Percentiles rank a stretch among this genome's conserved stretches.
phyloP scores from a whole-genome alignment of 768 basidiomycete genomes.

The Hericium rajendrae region DNA sequence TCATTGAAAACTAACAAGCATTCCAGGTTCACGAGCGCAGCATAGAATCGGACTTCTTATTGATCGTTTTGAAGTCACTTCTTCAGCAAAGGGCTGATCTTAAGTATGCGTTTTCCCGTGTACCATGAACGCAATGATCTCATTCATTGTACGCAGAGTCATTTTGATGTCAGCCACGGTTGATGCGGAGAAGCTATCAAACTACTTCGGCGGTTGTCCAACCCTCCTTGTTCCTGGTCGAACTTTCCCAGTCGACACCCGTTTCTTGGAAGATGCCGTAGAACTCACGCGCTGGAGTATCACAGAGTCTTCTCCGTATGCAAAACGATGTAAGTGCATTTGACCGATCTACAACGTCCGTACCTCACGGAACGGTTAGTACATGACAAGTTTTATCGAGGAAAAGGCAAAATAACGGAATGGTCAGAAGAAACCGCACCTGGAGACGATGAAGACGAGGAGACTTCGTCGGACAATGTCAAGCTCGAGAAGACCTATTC shows the following conservation, averaged over 20 bases:
- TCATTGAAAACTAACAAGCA: not conserved
- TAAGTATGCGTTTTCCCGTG: slow-evolving; percentile 41
- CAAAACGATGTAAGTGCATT: slow-evolving; percentile 44
- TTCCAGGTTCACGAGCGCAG: slow-evolving; percentile 85
- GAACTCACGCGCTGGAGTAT: slow-evolving; percentile 75
- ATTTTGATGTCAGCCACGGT: slow-evolving; percentile 96
- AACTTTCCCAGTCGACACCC: slow-evolving; percentile 84
- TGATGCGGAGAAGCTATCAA: slow-evolving; percentile 83
- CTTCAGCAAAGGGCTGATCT: slow-evolving; percentile 68
- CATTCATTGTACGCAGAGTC: slow-evolving; percentile 38
- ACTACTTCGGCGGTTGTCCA: slow-evolving; percentile 81
- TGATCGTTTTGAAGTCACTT: slow-evolving; percentile 86
- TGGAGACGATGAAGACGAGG: slow-evolving; percentile 60
- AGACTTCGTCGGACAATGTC: slow-evolving; percentile 29
- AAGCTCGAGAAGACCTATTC: slow-evolving; percentile 80
- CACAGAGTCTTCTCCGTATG: slow-evolving; percentile 73
- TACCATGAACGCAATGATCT: not conserved
- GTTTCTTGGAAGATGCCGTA: slow-evolving; percentile 86
- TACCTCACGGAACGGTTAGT: slow-evolving; percentile 26
- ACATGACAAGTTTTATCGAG: slow-evolving; percentile 53
- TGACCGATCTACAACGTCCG: not conserved
- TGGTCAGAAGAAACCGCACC: slow-evolving; percentile 68
- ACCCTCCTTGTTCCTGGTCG: slow-evolving; percentile 85
- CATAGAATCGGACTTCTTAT: slow-evolving; percentile 94
- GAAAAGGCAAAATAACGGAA: slow-evolving; percentile 47